Evolutionary conservation across 371 early-diverging fungal genomes (phyloP).

Genomic region (Mucor saturninus): DNA sequence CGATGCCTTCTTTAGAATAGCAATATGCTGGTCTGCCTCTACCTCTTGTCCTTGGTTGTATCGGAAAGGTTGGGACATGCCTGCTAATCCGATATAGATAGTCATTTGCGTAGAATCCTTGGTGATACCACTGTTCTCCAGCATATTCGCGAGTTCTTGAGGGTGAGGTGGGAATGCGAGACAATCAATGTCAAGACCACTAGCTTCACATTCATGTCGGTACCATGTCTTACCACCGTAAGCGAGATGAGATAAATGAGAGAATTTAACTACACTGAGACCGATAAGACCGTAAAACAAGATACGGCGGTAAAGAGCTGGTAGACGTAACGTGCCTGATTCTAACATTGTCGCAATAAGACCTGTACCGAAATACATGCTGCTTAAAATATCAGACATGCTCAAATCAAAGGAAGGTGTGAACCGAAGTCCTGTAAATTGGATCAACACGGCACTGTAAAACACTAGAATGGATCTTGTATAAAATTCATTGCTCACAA

Average conservation of each 20-base stretch:
- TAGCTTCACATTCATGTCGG: constrained; percentile 15
- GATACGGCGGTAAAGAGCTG: constrained; percentile 4
- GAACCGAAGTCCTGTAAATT: constrained; percentile 17
- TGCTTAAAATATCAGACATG: constrained; percentile 37
- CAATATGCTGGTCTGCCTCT: constrained; percentile 27
- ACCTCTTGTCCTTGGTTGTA: constrained; percentile 37
- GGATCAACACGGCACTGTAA: constrained; percentile 22
- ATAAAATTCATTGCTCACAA: constrained; percentile 24
- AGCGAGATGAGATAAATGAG: constrained; percentile 15
- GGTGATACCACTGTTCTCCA: constrained; percentile 10
- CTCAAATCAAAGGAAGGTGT: constrained; percentile 10
- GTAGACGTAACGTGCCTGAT: constrained; percentile 22
- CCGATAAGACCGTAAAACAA: constrained; percentile 9
- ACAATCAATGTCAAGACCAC: constrained; percentile 23
- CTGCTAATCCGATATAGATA: constrained; percentile 29
- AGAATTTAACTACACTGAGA: constrained; percentile 10
- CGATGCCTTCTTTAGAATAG: constrained; percentile 19
- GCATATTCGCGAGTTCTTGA: constrained; percentile 4
- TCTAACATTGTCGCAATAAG: constrained; percentile 30
- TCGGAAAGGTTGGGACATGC: constrained; percentile 23
- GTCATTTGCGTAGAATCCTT: constrained; percentile 10
- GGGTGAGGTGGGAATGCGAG: constrained; percentile 23
- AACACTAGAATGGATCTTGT: constrained; percentile 30
- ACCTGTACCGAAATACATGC: constrained; percentile 29
- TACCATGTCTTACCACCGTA: constrained; percentile 24